phyloP scores from a whole-genome alignment of 371 early-diverging fungal genomes.

The Mucor velutinosus region DNA sequence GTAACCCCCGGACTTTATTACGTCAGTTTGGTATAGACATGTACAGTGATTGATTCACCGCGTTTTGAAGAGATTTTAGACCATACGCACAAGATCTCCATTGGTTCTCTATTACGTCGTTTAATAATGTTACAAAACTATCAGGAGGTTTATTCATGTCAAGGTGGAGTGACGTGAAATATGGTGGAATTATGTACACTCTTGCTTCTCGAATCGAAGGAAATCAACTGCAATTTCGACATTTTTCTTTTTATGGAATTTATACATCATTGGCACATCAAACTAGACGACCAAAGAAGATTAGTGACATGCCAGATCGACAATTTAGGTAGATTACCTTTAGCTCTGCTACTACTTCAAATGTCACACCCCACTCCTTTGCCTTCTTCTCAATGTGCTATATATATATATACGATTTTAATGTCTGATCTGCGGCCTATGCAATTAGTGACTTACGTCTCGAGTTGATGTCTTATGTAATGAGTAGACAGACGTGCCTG shows the following conservation, averaged over 20 bases:
- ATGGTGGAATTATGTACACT: not conserved
- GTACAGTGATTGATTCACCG: not conserved
- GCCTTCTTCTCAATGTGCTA: slow-evolving; percentile 76
- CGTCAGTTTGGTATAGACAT: not conserved
- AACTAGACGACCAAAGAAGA: slow-evolving; percentile 44
- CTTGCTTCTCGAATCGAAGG: slow-evolving; percentile 55
- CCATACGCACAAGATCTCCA: not conserved
- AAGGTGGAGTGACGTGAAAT: not conserved
- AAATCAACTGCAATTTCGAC: slow-evolving; percentile 82
- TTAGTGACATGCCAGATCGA: not conserved
- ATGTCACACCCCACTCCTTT: slow-evolving; percentile 73
- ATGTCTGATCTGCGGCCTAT: not conserved
- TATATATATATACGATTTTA: slow-evolving; percentile 8
- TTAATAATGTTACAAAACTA: not conserved
- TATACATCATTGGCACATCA: slow-evolving; percentile 86
- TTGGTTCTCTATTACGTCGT: not conserved
- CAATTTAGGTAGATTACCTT: slow-evolving; percentile 40
- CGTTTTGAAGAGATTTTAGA: not conserved
- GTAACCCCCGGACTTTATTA: slow-evolving; percentile 5
- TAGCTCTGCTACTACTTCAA: slow-evolving; percentile 76
- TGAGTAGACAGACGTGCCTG: slow-evolving; percentile 71
- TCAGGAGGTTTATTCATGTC: not conserved
- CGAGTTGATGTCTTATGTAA: slow-evolving; percentile 85
- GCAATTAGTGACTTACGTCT: slow-evolving; percentile 42
- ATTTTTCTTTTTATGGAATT: slow-evolving; percentile 80